Percentiles rank a stretch among this genome's conserved stretches.
phyloP scores from a whole-genome alignment of 352 stramenopile genomes.

The Globisporangium parvum region DNA sequence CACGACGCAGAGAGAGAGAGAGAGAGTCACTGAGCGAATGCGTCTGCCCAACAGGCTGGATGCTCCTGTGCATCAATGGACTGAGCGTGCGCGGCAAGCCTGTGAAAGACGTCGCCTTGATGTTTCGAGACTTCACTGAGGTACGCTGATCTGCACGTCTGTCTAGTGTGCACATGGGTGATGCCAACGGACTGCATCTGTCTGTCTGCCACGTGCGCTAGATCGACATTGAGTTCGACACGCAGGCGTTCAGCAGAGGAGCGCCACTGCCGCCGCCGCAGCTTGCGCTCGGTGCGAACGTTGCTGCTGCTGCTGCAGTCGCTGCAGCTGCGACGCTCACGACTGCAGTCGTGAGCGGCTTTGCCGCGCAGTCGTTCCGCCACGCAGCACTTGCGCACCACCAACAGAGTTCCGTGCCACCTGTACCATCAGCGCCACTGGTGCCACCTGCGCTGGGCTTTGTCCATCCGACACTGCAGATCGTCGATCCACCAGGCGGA shows the following conservation, averaged over 20 bases:
- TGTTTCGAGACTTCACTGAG: conserved; percentile 39
- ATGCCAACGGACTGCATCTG: neutral
- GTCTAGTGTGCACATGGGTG: too few species aligned
- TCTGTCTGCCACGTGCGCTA: neutral
- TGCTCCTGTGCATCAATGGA: conserved; percentile 35
- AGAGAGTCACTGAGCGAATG: too few species aligned
- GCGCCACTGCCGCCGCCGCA: neutral
- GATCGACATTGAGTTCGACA: conserved; percentile 12
- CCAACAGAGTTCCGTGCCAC: neutral
- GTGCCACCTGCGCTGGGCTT: neutral
- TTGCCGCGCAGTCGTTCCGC: neutral
- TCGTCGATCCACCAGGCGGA: neutral
- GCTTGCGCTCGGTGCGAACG: too few species aligned
- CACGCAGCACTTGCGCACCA: neutral
- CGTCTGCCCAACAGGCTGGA: conserved; percentile 22
- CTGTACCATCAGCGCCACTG: neutral
- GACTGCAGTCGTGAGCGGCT: neutral
- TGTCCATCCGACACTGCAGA: neutral
- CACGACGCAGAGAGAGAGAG: too few species aligned
- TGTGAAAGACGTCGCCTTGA: conserved; percentile 31
- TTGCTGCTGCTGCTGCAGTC: too few species aligned
- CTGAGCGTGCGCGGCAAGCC: conserved; percentile 22
- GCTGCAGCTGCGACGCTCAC: neutral
- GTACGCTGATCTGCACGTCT: conserved; percentile 7
- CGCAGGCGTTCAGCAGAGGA: neutral